phyloP scores from a whole-genome alignment of 345 rosid genomes.

The Theobroma cacao region DNA sequence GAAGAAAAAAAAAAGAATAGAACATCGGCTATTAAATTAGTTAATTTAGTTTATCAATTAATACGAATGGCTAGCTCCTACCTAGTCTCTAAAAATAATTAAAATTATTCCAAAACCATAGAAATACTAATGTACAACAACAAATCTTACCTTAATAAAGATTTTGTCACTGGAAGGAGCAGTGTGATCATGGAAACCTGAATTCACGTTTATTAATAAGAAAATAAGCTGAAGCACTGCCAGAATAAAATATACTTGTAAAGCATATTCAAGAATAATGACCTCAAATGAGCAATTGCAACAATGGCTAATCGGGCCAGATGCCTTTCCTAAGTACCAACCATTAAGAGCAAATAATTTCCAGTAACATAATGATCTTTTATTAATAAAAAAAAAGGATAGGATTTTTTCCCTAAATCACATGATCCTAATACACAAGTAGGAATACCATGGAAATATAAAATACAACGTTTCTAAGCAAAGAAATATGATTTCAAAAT shows the following conservation, averaged over 20 bases:
- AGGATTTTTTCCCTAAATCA: neutral
- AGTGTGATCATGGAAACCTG: slow-evolving; percentile 58
- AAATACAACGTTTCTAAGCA: neutral
- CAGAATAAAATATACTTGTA: neutral
- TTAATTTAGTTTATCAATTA: neutral
- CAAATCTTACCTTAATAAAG: slow-evolving; percentile 60
- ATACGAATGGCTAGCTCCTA: slow-evolving; percentile 3
- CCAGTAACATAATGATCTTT: neutral
- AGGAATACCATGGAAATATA: neutral
- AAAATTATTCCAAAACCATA: slow-evolving; percentile 15
- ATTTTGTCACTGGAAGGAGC: slow-evolving; percentile 31
- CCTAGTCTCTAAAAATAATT: neutral
- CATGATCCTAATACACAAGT: no score
- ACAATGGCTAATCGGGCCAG: neutral
- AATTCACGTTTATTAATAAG: slow-evolving; percentile 28
- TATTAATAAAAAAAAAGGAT: neutral
- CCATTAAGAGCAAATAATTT: neutral
- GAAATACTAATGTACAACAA: neutral
- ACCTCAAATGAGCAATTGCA: neutral
- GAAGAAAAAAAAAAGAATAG: neutral
- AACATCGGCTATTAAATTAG: neutral
- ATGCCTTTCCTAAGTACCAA: neutral
- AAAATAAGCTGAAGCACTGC: slow-evolving; percentile 1
- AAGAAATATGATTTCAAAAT: neutral
- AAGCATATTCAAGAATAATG: neutral